Base-by-base conservation (phyloP, 257 asterid genomes). In the Solanum piurae region DNA sequence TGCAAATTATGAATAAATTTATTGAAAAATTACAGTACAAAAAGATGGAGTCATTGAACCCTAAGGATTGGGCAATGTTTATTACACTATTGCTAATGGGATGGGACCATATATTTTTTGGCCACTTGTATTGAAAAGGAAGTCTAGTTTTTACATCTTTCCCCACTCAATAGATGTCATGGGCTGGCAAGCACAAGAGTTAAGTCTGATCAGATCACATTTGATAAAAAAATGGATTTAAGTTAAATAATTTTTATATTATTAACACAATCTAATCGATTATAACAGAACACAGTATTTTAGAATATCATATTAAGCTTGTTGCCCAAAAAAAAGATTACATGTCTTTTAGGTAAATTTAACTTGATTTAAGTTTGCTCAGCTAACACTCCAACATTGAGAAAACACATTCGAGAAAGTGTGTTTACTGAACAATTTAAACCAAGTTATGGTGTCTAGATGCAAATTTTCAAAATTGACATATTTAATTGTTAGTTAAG, bases 171-270 rank as follows among this genome's bases (percentile, higher is more conserved):
- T 79, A 79, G 80, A 16, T 79, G 85, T 44, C 27, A 72, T 79
- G 38, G 38, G 66, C 85, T 79, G 85, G 85, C 85, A 46, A 29
- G 85, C 68, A 80, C 42, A 46, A 18, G 68, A 80, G 42, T 46
- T 9, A 46, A 46, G 68, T 79, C 29, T 46, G 11, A 46, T 71
- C 12, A 27, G 73, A 29, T 79, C 40, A 44, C 40, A 40, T 55
- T 76, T 3, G 20, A 40, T n/a, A 4, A 40, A 27, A 27, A 76
- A 13, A 12, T 76, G 60, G n/a, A 40, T n/a, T 40, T 40, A n/a
- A n/a, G 11, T 76, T n/a, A 23, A 33, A 72, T 72, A 72, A 2
- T 9, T 34, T 72, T 33, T 33, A 33, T 9, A 72, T 33, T 34
- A 34, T 72, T 34, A 72, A 2, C 1, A 1, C 16, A 72, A 71